Evolutionary conservation across 1,284 basidiomycete genomes (phyloP).

Genomic region (Heterobasidion occidentale): DNA sequence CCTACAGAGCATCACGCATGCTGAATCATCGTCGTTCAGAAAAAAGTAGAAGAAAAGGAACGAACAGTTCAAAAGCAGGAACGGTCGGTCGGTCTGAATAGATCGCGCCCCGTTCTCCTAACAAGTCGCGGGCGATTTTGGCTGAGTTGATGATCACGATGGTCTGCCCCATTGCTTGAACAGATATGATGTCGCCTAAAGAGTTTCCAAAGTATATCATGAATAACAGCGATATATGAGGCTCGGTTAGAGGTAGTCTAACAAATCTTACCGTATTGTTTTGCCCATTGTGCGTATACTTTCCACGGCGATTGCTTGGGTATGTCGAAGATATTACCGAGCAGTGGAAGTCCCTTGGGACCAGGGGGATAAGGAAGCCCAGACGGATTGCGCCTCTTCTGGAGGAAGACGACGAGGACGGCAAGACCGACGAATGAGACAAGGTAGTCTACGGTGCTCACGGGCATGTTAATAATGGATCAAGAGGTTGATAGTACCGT

Average conservation of each 20-base stretch:
- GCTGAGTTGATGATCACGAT: slow-evolving; percentile 15
- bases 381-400: no score
- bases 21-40: no score
- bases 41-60: no score
- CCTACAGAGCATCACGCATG: no score
- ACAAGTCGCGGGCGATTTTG: slow-evolving; percentile 12
- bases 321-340: slow-evolving; percentile 27
- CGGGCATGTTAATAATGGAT: no score
- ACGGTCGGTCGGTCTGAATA: slow-evolving; percentile 14
- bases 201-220: background rate
- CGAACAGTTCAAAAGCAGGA: background rate
- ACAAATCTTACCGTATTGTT: slow-evolving; percentile 13
- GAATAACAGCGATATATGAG: background rate
- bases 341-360: slow-evolving; percentile 20
- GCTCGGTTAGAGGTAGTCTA: no score
- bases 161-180: slow-evolving; percentile 13
- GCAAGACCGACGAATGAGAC: no score
- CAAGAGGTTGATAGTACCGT: no score
- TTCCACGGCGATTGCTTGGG: slow-evolving; percentile 24
- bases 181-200: slow-evolving; percentile 15
- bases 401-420: no score
- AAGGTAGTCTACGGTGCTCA: no score
- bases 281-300: slow-evolving; percentile 23
- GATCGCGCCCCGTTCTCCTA: slow-evolving; percentile 13
- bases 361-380: slow-evolving; percentile 16